Evolutionary conservation across 163 green algal species (phyloP).

Genomic region (Scenedesmus sp.): DNA sequence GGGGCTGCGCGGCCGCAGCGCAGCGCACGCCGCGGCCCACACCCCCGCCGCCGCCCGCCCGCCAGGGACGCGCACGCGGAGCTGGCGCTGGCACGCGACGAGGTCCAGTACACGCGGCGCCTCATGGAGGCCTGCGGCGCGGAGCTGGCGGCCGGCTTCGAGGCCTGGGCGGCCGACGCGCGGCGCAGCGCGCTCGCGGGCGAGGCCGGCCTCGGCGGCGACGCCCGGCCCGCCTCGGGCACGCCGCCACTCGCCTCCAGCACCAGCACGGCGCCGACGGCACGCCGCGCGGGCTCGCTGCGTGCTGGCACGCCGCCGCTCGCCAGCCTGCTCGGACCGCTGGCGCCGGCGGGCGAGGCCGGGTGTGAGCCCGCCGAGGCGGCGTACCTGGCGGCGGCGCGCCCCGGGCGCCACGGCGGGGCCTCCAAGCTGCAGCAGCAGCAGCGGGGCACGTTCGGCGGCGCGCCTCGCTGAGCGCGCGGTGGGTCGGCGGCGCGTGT

Average conservation of each 20-base stretch:
- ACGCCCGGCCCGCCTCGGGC: too few relatives aligned
- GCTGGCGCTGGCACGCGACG: slow-evolving; percentile 60
- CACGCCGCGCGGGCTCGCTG: not conserved
- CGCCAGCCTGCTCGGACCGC: slow-evolving; percentile 26
- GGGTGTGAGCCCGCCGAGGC: slow-evolving; percentile 6
- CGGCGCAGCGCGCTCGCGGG: too few relatives aligned
- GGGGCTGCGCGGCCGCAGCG: not conserved
- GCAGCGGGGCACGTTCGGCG: slow-evolving; percentile 43
- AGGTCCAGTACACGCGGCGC: slow-evolving; percentile 71
- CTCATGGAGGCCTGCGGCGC: slow-evolving; percentile 64
- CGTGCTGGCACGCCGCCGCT: slow-evolving; percentile 19
- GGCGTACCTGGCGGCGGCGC: slow-evolving; percentile 28
- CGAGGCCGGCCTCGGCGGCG: too few relatives aligned
- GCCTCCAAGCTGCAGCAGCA: slow-evolving; percentile 21
- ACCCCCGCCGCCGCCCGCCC: not conserved
- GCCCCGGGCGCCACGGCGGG: not conserved
- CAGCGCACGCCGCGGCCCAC: not conserved
- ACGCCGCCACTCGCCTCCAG: slow-evolving; percentile 16
- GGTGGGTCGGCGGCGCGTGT: too few relatives aligned
- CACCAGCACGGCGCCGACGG: not conserved
- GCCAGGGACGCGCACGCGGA: slow-evolving; percentile 43
- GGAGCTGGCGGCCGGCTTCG: slow-evolving; percentile 69
- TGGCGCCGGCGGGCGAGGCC: not conserved
- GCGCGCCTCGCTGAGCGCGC: not conserved
- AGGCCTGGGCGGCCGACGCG: slow-evolving; percentile 57